Evolutionary conservation across 1,284 basidiomycete genomes (phyloP).

Genomic region (Erythrobasidium hasegawianum): DNA sequence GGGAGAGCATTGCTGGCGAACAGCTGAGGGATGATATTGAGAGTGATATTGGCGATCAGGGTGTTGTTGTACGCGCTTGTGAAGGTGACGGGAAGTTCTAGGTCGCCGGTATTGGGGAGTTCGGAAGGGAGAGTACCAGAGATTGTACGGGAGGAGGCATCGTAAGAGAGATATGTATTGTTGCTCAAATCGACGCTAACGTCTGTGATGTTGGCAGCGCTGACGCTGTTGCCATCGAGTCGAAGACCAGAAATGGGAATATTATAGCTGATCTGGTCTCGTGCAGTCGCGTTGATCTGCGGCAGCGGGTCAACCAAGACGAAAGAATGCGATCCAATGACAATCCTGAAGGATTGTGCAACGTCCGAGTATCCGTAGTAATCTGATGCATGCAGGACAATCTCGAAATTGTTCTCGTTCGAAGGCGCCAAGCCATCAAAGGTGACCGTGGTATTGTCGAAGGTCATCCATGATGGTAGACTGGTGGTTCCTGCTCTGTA

Average conservation of each 20-base stretch:
- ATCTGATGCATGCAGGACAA: constrained; percentile 41
- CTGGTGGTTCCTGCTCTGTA: constrained; percentile 62
- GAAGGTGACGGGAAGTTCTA: constrained; percentile 62
- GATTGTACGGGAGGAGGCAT: constrained; percentile 57
- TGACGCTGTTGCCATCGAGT: constrained; percentile 58
- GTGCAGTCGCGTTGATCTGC: constrained; percentile 61
- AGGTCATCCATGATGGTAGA: constrained; percentile 72
- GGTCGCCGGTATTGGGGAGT: constrained; percentile 47
- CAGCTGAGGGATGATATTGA: constrained; percentile 69
- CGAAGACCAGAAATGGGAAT: constrained; percentile 54
- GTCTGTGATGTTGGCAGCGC: constrained; percentile 42
- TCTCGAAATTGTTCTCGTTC: constrained; percentile 33
- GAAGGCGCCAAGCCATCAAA: constrained; percentile 72
- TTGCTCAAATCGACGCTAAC: constrained; percentile 54
- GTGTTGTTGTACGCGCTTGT: constrained; percentile 62
- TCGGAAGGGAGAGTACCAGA: constrained; percentile 59
- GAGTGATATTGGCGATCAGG: constrained; percentile 57
- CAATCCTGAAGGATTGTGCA: constrained; percentile 41
- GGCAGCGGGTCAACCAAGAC: constrained; percentile 54
- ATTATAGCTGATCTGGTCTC: constrained; percentile 46
- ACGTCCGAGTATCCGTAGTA: constrained; percentile 43
- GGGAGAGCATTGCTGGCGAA: constrained; percentile 56
- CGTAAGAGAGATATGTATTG: constrained; percentile 63
- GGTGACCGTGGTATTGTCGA: constrained; percentile 65
- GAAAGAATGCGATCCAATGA: constrained; percentile 62